Base-by-base conservation (phyloP, 805 yeast species). In the Priceomyces fermenticarens region DNA sequence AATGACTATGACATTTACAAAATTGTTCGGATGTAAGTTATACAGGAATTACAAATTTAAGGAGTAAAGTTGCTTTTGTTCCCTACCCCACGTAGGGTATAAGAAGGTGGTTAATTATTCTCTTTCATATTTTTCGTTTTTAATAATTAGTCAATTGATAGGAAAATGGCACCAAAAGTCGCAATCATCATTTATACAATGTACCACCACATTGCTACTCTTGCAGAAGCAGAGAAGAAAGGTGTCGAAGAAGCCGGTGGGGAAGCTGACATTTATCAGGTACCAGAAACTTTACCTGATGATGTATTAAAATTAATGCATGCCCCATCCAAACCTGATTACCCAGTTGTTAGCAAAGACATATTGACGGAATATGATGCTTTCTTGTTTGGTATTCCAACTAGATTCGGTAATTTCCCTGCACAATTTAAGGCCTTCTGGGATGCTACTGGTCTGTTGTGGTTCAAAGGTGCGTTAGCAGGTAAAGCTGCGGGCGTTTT, bases 401-500 rank as follows among this genome's bases (percentile, higher is more conserved):
- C 95, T 25, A 76, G 95, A 63, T 87, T 57, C 60, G 95, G 95
- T 52, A 77, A 73, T 58, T 67, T 79, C 61, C 90, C 95, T 39
- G 77, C 86, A 29, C 95, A 87, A 67, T 82, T 84, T 80, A 75
- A 80, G 53, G 58, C 83, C 7, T 87, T 86, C 70, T 82, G 89
- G 85, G 95, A 84, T 57, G 64, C 73, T 38, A 85, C 93, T 32
- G 93, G 93, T 45, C 77, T 78, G 8, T 64, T 84, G 43, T 87
- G 95, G 95, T 84, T 83, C 41, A 46, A 62, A 26, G 90, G 90
- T 48, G 77, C 78, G 14, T 73, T 85, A 41, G 58, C 71, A 51
- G 93, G 91, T 49, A 87, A 87, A 65, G 77, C 80, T 43, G 88
- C 82, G 17, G 91, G 91, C 45, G 53, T 83, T 31, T 87, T 87